Conservation (phyloP, 345 rosid genomes). For the Balakata baccata region DNA sequence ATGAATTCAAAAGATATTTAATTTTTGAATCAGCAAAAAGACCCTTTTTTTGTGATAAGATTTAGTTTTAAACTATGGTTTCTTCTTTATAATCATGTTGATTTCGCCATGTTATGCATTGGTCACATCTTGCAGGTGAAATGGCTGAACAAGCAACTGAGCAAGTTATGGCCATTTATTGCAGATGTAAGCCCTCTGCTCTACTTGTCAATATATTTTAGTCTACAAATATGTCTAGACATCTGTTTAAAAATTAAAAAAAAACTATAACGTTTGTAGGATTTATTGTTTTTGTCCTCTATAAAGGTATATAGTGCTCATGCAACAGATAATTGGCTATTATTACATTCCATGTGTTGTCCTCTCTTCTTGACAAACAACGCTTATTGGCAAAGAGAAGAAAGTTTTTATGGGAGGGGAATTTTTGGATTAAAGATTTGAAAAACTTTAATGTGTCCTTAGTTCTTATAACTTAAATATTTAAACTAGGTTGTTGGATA, state of each 20-base stretch:
- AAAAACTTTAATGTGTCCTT: not conserved
- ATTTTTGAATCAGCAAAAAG: not conserved
- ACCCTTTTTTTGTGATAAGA: not conserved
- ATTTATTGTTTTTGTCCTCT: not conserved
- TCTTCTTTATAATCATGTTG: not conserved
- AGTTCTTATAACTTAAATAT: not conserved
- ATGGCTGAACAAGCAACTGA: constrained; percentile 92
- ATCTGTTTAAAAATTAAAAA: not conserved
- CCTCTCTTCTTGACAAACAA: not conserved
- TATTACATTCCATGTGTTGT: not conserved
- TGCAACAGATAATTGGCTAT: not conserved
- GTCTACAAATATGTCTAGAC: not conserved
- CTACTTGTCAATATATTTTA: constrained; percentile 8
- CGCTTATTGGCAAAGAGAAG: not conserved
- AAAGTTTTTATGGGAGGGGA: not conserved
- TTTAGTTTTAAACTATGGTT: not conserved
- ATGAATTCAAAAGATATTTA: not conserved
- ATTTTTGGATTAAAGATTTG: not conserved
- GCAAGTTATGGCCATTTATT: constrained; percentile 93
- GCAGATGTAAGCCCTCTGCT: constrained; percentile 69
- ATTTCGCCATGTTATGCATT: constrained; percentile 8
- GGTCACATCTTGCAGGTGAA: constrained; percentile 64
- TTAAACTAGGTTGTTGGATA: constrained; percentile 24
- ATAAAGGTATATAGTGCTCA: not conserved
- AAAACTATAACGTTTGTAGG: not conserved